A percentile compares a stretch with the other conserved stretches of the same genome.
phyloP scores from a whole-genome alignment of 1,139 yeast genomes.

The Kodamaea suecica region DNA sequence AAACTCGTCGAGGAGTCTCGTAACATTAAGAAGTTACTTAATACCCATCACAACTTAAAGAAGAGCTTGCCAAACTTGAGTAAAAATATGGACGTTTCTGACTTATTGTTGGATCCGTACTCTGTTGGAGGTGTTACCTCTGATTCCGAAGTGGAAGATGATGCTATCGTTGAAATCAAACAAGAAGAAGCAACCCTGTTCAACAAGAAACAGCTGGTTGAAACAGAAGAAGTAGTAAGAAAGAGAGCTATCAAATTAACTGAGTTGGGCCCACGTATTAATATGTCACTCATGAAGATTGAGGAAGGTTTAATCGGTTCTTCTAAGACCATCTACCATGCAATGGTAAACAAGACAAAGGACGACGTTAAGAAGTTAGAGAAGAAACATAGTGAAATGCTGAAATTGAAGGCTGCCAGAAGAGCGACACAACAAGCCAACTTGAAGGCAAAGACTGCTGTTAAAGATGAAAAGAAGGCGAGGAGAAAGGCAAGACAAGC shows the following conservation, averaged over 20 bases:
- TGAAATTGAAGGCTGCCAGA: slow-evolving; percentile 65
- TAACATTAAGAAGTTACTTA: slow-evolving; percentile 73
- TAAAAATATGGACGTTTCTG: slow-evolving; percentile 71
- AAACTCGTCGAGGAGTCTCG: slow-evolving; percentile 81
- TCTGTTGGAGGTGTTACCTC: slow-evolving; percentile 78
- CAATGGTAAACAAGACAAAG: slow-evolving; percentile 59
- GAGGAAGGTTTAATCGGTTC: slow-evolving; percentile 87
- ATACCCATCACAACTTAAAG: slow-evolving; percentile 57
- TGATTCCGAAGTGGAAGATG: slow-evolving; percentile 92
- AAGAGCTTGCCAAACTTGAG: slow-evolving; percentile 75
- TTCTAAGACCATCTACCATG: slow-evolving; percentile 77
- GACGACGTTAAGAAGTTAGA: slow-evolving; percentile 63
- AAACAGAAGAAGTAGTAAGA: slow-evolving; percentile 30
- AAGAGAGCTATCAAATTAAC: slow-evolving; percentile 90
- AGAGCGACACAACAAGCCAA: slow-evolving; percentile 77
- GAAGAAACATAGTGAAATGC: slow-evolving; percentile 60
- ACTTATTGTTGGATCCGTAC: slow-evolving; percentile 78
- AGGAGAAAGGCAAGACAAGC: slow-evolving; percentile 63
- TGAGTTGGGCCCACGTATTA: slow-evolving; percentile 91
- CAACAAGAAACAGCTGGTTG: slow-evolving; percentile 18
- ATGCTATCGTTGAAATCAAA: slow-evolving; percentile 76
- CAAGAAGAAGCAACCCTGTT: slow-evolving; percentile 26
- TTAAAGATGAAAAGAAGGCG: slow-evolving; percentile 67
- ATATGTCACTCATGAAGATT: slow-evolving; percentile 72
- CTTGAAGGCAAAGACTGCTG: slow-evolving; percentile 71